phyloP scores from a whole-genome alignment of 1,139 yeast species.

The Zygoascus meyerae region DNA sequence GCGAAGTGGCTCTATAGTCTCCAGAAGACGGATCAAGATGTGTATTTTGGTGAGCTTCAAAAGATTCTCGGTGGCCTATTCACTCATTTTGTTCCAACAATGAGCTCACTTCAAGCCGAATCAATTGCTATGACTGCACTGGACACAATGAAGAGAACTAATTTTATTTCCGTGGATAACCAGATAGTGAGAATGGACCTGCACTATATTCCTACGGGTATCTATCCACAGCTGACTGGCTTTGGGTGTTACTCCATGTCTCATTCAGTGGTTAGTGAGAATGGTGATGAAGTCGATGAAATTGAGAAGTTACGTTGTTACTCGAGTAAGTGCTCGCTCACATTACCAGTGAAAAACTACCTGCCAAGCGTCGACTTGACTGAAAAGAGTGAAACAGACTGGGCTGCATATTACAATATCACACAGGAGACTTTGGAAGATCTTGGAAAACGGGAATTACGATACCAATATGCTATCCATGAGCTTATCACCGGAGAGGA shows the following conservation, averaged over 20 bases:
- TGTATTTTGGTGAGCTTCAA: slow-evolving; percentile 35
- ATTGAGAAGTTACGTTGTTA: slow-evolving; percentile 29
- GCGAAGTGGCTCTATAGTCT: slow-evolving; percentile 28
- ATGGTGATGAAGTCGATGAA: slow-evolving; percentile 16
- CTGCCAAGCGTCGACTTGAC: slow-evolving; percentile 13
- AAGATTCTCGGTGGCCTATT: slow-evolving; percentile 47
- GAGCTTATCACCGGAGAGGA: slow-evolving; percentile 73
- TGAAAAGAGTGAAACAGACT: slow-evolving; percentile 37
- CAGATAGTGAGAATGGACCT: slow-evolving; percentile 14
- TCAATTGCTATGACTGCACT: slow-evolving; percentile 50
- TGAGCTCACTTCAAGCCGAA: slow-evolving; percentile 53
- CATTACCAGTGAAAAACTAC: slow-evolving; percentile 27
- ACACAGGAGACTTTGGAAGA: slow-evolving; percentile 51
- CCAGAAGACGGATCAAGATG: slow-evolving; percentile 35
- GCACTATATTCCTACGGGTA: slow-evolving; percentile 31
- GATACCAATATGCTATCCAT: slow-evolving; percentile 70
- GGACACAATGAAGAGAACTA: slow-evolving; percentile 40
- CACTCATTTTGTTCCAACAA: slow-evolving; percentile 46
- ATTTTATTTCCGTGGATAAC: slow-evolving; percentile 37
- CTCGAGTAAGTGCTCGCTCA: slow-evolving; percentile 29
- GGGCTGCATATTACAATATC: slow-evolving; percentile 74
- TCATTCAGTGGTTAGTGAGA: slow-evolving; percentile 23
- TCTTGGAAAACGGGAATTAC: slow-evolving; percentile 51
- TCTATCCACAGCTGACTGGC: slow-evolving; percentile 40
- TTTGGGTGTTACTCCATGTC: slow-evolving; percentile 35